Evolutionary conservation across 768 basidiomycete genomes (phyloP).

Genomic region (Boletus sp.): DNA sequence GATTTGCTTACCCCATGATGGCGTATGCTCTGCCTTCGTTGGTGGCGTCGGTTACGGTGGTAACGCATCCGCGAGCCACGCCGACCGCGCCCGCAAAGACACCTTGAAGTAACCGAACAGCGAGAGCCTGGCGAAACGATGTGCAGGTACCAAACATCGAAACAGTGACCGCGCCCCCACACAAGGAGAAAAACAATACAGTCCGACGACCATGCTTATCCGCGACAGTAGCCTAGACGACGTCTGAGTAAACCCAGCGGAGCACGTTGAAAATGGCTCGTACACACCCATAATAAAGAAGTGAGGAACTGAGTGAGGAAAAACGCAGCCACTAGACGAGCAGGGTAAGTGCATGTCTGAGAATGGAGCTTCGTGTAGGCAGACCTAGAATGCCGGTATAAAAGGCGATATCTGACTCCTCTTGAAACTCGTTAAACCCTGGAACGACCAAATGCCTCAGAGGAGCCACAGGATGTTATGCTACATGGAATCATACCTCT

Average conservation of each 20-base stretch:
- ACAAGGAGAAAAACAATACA: constrained; percentile 79
- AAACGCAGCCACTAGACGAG: constrained; percentile 64
- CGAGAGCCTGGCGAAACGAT: constrained; percentile 75
- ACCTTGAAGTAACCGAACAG: constrained; percentile 84
- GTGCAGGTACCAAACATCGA: constrained; percentile 75
- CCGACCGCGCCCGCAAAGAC: constrained; percentile 93
- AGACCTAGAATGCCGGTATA: constrained; percentile 83
- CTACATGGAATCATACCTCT: constrained; percentile 48
- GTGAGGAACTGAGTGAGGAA: constrained; percentile 97
- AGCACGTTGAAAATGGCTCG: neutral
- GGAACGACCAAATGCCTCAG: constrained; percentile 2
- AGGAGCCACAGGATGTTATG: constrained; percentile 12
- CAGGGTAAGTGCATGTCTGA: constrained; percentile 7
- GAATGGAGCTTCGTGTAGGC: constrained; percentile 20
- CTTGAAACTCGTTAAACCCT: constrained; percentile 69
- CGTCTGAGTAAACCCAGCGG: neutral
- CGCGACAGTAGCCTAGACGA: constrained; percentile 80
- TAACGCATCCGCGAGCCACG: constrained; percentile 85
- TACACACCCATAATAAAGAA: constrained; percentile 81
- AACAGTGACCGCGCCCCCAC: constrained; percentile 82
- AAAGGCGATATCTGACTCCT: constrained; percentile 84
- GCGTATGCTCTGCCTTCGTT: constrained; percentile 97
- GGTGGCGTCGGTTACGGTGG: constrained; percentile 82
- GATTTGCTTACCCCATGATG: constrained; percentile 63
- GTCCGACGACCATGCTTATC: constrained; percentile 84